Conservation (phyloP, 495 filamentous ascomycete species). For the Baudoinia panamericana region DNA sequence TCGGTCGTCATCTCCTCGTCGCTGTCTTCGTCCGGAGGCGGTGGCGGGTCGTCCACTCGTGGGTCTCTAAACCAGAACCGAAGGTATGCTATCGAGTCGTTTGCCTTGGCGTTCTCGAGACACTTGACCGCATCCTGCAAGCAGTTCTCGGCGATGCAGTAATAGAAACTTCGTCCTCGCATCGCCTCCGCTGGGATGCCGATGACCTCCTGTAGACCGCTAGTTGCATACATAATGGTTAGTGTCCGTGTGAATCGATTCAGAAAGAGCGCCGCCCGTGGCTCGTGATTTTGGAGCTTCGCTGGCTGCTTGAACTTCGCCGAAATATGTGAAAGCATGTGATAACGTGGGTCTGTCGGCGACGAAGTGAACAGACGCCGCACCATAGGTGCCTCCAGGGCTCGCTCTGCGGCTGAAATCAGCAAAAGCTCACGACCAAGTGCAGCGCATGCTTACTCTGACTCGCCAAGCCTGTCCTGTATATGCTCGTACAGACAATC, state of each 20-base stretch:
- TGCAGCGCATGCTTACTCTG: constrained; percentile 57
- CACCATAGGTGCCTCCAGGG: constrained; percentile 65
- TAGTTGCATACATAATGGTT: constrained; percentile 77
- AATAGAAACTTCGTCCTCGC: constrained; percentile 62
- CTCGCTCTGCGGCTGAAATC: constrained; percentile 44
- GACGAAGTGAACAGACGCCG: constrained; percentile 69
- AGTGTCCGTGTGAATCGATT: constrained; percentile 77
- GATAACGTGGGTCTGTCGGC: constrained; percentile 72
- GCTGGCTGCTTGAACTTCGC: constrained; percentile 61
- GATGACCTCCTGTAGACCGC: constrained; percentile 56
- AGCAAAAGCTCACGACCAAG: too few species aligned
- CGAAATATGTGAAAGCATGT: constrained; percentile 79
- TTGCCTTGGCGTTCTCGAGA: constrained; percentile 76
- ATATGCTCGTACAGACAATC: constrained; percentile 74
- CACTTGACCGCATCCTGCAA: constrained; percentile 60
- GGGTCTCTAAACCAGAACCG: constrained; percentile 83
- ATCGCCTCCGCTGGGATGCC: constrained; percentile 54
- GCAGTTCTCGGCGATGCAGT: constrained; percentile 66
- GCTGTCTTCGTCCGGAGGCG: constrained; percentile 27
- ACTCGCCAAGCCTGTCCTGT: constrained; percentile 53
- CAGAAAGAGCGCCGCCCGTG: constrained; percentile 71
- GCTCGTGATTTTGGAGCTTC: constrained; percentile 51
- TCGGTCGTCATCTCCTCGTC: constrained; percentile 29
- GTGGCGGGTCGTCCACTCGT: constrained; percentile 34
- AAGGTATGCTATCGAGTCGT: constrained; percentile 85